Base-by-base conservation (phyloP, 768 basidiomycete genomes). In the Leucocoprinus leucothites region DNA sequence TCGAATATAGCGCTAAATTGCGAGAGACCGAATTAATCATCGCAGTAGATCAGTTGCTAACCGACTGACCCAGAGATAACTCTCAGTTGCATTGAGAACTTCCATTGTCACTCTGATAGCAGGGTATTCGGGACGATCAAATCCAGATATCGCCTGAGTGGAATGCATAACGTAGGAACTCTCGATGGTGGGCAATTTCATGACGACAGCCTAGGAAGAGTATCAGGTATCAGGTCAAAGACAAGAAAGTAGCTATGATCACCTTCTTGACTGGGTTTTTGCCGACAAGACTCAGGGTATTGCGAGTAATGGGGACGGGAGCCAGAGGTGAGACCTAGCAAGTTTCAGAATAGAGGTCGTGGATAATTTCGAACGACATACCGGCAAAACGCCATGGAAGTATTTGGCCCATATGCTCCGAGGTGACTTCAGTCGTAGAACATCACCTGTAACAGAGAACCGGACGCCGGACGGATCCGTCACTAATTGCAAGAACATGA, bases 171-270 rank as follows among this genome's bases (percentile, higher is more conserved):
- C 88, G 67, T 85, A 98, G 1, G 91, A 89, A 63, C 93, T 96
- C 71, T 99, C 97, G 58, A 98, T 96, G 3, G 93, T 94, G 1
- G 94, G 88, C 55, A 98, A 80, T 58, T 91, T 86, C 70, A 95
- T 87, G 21, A 98, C 80, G 25, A 93, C 78, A 24, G 89, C 91
- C 89, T 94, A 43, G 13, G 40, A 54, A 36, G 24, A 9, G 19
- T 16, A 3, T 13, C 22, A 40, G n/a, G 51, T 24, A 50, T 22
- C 61, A 55, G 21, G 26, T 31, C 1, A 47, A n/a, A 26, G 25
- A 44, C 43, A 26, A 36, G 35, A 18, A 50, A n/a, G n/a, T n/a
- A n/a, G n/a, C n/a, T n/a, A n/a, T n/a, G n/a, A 65, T 61, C 58
- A 91, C 91, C 78, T 86, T 88, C 65, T 78, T 84, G 6, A 77